Evolutionary conservation across 805 yeast genomes (phyloP), one percentile per base, ranked within the genome.

Genomic region (Tetrapisispora pingtungensis): DNA sequence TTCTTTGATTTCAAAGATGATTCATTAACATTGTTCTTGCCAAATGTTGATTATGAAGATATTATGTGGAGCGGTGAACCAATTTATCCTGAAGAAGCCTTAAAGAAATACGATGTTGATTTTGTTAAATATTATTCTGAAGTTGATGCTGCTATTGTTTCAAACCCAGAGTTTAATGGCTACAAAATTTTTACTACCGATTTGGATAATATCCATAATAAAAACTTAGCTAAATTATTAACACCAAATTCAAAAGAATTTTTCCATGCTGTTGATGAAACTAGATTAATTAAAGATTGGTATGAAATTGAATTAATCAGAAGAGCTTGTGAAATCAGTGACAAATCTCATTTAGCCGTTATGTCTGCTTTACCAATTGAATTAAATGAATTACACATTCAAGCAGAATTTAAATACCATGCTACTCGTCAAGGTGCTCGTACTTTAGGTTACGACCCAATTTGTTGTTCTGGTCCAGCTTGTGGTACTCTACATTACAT

Each of bases 41-140:
- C 97, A 1, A 75, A 83, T 43, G 71, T 90, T 33, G 96, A 88
- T 57, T 66, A 73, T 36, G 97, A 93, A 36, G 96, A 86, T 58
- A 83, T 90, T 35, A 83, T 93, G 87, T 90, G 98, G 98, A 81
- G 93, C 46, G 98, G 98, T 0, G 58, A 82, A 64, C 98, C 98
- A 5, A 50, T 86, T 42, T 67, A 77, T 33, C 50, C 72, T 3
- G 80, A 81, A 39, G 80, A 81, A 17, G 96, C 96, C 0, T 43
- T 62, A 40, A 59, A 68, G 18, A 72, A 70, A 48, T 90, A 66
- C 53, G 96, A 90, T 56, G 89, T 87, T 27, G 97, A 93, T 61
- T 82, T 77, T 36, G 94, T 89, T 39, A 62, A 75, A 46, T 84
- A 81, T 55, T 74, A 71, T 10, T 55, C 63, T n/a, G 79, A 76